These are phyloP conservation scores for Ophiocordyceps robertsii DNA, from an alignment of 2,329 filamentous ascomycete genomes.

Conservation along the genomic window DNA sequence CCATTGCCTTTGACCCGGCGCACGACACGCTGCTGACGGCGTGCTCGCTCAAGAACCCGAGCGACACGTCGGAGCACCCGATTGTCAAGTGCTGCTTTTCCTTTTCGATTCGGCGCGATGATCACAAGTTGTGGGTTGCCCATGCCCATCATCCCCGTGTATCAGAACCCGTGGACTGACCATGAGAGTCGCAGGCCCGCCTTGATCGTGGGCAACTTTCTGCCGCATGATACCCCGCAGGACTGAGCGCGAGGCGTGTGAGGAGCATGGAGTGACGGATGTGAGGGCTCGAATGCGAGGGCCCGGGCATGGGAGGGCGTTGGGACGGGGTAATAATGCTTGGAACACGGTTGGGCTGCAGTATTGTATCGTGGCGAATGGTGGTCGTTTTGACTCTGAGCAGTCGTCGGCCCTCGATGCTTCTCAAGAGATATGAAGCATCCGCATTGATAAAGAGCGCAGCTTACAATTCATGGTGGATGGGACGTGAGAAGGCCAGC, in stretches of 20 bases:
- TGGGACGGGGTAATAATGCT: too few relatives aligned
- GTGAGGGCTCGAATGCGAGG: too few relatives aligned
- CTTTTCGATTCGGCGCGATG: conserved; percentile 88
- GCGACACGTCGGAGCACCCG: conserved; percentile 52
- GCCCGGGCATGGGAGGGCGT: too few relatives aligned
- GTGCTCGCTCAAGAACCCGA: conserved; percentile 77
- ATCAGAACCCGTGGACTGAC: neutral
- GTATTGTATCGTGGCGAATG: too few relatives aligned
- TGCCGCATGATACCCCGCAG: conserved; percentile 60
- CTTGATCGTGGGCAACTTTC: conserved; percentile 90
- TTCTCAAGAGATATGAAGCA: neutral
- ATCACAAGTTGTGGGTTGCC: conserved; percentile 77
- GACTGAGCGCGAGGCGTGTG: neutral
- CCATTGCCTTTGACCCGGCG: conserved; percentile 85
- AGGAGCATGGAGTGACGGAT: neutral
- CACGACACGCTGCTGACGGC: conserved; percentile 94
- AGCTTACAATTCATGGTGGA: too few relatives aligned
- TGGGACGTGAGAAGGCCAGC: neutral
- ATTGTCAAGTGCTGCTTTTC: conserved; percentile 93
- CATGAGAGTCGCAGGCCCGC: conserved; percentile 50
- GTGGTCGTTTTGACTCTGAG: too few relatives aligned
- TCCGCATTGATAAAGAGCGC: too few relatives aligned
- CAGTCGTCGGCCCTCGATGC: neutral
- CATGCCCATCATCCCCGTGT: neutral
- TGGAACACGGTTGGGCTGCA: too few relatives aligned